A percentile compares a stretch with the other conserved stretches of the same genome.
Evolutionary conservation across 805 yeast species (phyloP).

Genomic region (Candida jianshihensis): DNA sequence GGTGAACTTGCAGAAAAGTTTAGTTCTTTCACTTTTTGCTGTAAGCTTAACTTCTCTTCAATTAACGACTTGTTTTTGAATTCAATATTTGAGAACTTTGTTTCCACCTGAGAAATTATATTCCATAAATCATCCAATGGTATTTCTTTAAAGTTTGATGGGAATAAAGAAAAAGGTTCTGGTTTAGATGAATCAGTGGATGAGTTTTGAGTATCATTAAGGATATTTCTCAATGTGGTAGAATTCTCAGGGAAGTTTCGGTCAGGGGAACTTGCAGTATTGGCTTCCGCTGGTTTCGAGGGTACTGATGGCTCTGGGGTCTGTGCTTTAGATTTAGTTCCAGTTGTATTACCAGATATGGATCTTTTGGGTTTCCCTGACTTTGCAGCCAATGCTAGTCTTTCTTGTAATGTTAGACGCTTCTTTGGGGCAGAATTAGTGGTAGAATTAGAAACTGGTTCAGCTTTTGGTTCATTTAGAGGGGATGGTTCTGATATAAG

Average conservation of each 20-base stretch:
- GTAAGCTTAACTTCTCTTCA: constrained; percentile 18
- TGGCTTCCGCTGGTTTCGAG: background rate
- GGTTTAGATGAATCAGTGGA: constrained; percentile 4
- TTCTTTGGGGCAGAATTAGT: constrained; percentile 33
- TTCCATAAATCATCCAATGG: constrained; percentile 11
- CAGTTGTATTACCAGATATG: constrained; percentile 7
- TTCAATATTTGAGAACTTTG: constrained; percentile 7
- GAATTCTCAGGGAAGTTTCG: background rate
- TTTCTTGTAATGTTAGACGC: constrained; percentile 73
- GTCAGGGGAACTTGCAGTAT: background rate
- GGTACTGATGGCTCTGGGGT: constrained; percentile 1
- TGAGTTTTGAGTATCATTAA: no score
- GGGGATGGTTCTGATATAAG: background rate
- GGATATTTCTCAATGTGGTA: no score
- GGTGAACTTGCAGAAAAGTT: constrained; percentile 1
- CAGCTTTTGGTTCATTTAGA: constrained; percentile 1
- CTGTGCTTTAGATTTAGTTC: background rate
- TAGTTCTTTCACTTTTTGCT: constrained; percentile 14
- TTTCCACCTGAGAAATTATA: constrained; percentile 11
- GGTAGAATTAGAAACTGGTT: background rate
- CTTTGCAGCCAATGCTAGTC: constrained; percentile 77
- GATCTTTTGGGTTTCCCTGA: constrained; percentile 24
- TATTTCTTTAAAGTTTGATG: constrained; percentile 8
- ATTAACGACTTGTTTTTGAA: constrained; percentile 11
- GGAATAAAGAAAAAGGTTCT: constrained; percentile 5